These are phyloP conservation scores for Cardamine occulta DNA, from an alignment of 345 rosid species.

Conservation along the genomic window DNA sequence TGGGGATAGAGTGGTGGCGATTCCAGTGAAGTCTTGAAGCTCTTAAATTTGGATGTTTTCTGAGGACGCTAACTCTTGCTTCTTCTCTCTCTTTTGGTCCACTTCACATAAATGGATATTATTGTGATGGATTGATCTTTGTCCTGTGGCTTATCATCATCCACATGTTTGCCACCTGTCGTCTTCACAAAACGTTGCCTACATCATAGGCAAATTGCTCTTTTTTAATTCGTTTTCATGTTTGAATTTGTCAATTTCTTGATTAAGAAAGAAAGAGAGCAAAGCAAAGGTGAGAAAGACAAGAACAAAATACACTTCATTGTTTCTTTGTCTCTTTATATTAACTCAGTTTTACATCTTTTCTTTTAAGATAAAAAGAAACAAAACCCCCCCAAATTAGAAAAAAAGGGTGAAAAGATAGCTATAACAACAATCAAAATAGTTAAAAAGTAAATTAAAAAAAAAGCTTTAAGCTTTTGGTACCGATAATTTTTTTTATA, in stretches of 20 bases:
- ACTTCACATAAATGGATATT: conserved; percentile 45
- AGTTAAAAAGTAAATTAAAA: conserved; percentile 26
- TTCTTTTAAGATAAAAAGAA: conserved; percentile 27
- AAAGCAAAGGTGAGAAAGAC: conserved; percentile 23
- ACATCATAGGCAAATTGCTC: conserved; percentile 41
- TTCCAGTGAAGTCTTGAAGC: conserved; percentile 45
- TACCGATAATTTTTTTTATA: background rate
- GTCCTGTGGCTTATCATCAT: conserved; percentile 43
- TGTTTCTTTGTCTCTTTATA: conserved; percentile 43
- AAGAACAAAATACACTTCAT: conserved; percentile 39
- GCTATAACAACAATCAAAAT: conserved; percentile 45
- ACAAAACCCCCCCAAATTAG: conserved; percentile 43
- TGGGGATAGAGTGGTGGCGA: conserved; percentile 33
- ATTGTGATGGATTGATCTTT: conserved; percentile 33
- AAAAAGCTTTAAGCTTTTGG: conserved; percentile 35
- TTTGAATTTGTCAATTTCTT: conserved; percentile 36
- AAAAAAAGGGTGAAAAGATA: conserved; percentile 40
- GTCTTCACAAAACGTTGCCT: conserved; percentile 35
- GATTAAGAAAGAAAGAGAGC: background rate
- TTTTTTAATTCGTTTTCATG: conserved; percentile 22
- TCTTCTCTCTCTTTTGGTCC: conserved; percentile 46
- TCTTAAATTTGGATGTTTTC: background rate
- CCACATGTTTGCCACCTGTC: conserved; percentile 45
- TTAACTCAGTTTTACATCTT: conserved; percentile 38
- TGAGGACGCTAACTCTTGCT: conserved; percentile 26